A percentile compares a stretch with the other conserved stretches of the same genome.
Conservation (phyloP, 352 stramenopile genomes). For the Aphanomyces invadans region DNA sequence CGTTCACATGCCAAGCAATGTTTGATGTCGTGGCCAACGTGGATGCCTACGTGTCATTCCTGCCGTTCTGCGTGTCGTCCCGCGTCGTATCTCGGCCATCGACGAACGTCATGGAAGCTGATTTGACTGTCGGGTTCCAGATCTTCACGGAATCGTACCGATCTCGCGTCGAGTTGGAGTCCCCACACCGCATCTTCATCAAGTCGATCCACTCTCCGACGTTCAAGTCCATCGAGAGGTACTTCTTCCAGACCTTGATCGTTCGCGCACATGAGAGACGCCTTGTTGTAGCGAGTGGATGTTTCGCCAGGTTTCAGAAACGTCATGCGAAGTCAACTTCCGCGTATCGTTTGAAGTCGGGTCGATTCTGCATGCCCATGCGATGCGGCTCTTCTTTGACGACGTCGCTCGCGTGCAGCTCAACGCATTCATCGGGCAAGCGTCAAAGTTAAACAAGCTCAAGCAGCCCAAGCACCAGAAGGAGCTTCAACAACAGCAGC, state of each 20-base stretch:
- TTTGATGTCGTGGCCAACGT: constrained; percentile 76
- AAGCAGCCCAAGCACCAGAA: too few relatives aligned
- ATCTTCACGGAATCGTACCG: constrained; percentile 81
- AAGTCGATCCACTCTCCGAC: constrained; percentile 77
- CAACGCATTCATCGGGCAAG: constrained; percentile 69
- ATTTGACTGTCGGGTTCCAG: constrained; percentile 62
- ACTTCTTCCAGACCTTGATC: background rate
- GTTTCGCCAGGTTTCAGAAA: constrained; percentile 42
- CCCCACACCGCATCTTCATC: constrained; percentile 57
- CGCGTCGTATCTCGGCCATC: constrained; percentile 56
- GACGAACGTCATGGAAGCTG: constrained; percentile 74
- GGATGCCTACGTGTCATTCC: constrained; percentile 58
- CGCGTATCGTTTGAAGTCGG: constrained; percentile 45
- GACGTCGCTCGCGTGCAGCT: constrained; percentile 71
- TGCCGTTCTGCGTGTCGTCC: constrained; percentile 77
- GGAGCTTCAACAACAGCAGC: background rate
- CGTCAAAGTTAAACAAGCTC: constrained; percentile 34
- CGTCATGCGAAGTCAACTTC: constrained; percentile 63
- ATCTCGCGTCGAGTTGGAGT: constrained; percentile 29
- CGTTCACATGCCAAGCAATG: constrained; percentile 68
- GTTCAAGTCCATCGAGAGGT: constrained; percentile 84
- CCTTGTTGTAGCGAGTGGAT: constrained; percentile 47
- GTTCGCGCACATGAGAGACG: background rate
- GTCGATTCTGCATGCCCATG: constrained; percentile 70
- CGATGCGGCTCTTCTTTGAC: constrained; percentile 80